Evolutionary conservation across 495 filamentous ascomycete genomes (phyloP).

Genomic region (Aspergillus campestris): DNA sequence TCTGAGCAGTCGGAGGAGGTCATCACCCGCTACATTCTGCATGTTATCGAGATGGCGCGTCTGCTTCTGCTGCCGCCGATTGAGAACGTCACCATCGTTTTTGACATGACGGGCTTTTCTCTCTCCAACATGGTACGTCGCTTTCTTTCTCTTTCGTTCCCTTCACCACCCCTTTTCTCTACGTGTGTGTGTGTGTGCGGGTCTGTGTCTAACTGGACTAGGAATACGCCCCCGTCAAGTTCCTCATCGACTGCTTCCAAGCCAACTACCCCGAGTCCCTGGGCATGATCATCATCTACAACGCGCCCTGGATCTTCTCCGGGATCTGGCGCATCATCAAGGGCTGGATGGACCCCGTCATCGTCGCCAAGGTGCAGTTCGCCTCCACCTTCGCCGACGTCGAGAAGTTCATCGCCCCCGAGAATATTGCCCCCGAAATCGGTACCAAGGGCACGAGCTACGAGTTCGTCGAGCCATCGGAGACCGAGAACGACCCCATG

Average conservation of each 20-base stretch:
- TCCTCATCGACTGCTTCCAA: constrained; percentile 96
- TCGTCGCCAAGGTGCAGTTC: constrained; percentile 90
- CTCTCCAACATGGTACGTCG: constrained; percentile 80
- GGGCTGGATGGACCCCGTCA: constrained; percentile 93
- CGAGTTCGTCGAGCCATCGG: constrained; percentile 64
- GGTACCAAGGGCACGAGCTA: constrained; percentile 80
- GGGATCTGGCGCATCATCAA: constrained; percentile 32
- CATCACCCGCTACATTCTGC: constrained; percentile 82
- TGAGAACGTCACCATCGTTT: constrained; percentile 85
- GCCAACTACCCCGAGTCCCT: constrained; percentile 92
- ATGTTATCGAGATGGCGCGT: constrained; percentile 82
- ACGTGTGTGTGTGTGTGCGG: not conserved
- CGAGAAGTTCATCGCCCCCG: constrained; percentile 57
- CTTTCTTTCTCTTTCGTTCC: not conserved
- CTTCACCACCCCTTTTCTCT: no score
- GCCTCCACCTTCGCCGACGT: constrained; percentile 71
- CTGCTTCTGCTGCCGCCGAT: constrained; percentile 65
- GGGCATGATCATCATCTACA: constrained; percentile 81
- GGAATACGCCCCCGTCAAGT: constrained; percentile 93
- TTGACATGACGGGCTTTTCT: constrained; percentile 89
- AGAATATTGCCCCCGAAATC: constrained; percentile 64
- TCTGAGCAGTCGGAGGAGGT: constrained; percentile 80
- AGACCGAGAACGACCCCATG: constrained; percentile 65
- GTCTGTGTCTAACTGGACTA: constrained; percentile 13
- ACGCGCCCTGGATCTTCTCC: constrained; percentile 92